Conservation (phyloP, 176 grass and related monocot species). For the Phoenix dactylifera region DNA sequence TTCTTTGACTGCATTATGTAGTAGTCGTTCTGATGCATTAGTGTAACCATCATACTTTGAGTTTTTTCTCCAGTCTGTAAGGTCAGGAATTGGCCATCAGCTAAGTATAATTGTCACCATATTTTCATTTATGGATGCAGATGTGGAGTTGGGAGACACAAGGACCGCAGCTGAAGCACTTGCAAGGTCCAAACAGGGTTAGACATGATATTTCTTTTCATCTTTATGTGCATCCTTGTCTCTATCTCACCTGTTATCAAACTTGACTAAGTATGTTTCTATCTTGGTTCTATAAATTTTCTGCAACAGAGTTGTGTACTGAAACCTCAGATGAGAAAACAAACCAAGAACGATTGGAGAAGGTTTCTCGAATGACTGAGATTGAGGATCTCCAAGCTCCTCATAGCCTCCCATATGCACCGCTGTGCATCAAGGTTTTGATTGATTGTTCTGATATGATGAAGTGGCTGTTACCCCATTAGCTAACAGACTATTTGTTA, state of each 20-base stretch:
- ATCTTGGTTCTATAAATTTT: neutral
- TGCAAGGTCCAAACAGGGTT: constrained; percentile 74
- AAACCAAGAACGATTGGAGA: constrained; percentile 41
- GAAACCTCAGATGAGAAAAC: constrained; percentile 46
- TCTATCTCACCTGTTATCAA: neutral
- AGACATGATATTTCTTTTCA: constrained; percentile 20
- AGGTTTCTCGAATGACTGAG: constrained; percentile 79
- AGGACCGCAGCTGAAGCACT: constrained; percentile 82
- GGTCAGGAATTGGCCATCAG: neutral
- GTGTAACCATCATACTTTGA: too few relatives aligned
- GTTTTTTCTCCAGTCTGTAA: too few relatives aligned
- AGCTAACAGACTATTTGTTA: constrained; percentile 13
- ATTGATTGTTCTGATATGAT: neutral
- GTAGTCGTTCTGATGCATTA: too few relatives aligned
- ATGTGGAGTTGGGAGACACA: constrained; percentile 64
- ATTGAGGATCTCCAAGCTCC: constrained; percentile 82
- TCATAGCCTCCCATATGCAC: constrained; percentile 42
- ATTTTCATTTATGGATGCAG: constrained; percentile 38
- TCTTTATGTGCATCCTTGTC: constrained; percentile 4
- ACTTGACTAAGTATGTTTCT: too few relatives aligned
- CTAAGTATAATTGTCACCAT: neutral
- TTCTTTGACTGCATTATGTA: too few relatives aligned
- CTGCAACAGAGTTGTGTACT: constrained; percentile 44
- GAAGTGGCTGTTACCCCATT: neutral
- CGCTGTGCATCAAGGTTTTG: constrained; percentile 81